Percentiles rank a stretch among this genome's conserved stretches.
Evolutionary conservation across 2,329 filamentous ascomycete species (phyloP).

Genomic region (Tolypocladium album): DNA sequence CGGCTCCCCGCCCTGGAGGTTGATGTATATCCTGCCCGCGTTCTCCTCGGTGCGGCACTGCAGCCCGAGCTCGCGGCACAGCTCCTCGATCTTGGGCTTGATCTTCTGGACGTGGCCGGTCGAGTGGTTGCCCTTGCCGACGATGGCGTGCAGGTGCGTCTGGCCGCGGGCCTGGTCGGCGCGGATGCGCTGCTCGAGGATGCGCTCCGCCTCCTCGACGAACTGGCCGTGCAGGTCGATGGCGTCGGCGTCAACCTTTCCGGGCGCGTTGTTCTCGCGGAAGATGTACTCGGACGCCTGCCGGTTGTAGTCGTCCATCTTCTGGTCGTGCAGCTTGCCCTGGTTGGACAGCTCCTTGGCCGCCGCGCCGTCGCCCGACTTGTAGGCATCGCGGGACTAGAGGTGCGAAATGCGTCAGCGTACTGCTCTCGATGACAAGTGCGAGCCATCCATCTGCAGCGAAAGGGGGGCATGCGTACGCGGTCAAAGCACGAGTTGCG

Average conservation of each 20-base stretch:
- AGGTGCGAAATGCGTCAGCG: not conserved
- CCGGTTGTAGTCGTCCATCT: constrained; percentile 81
- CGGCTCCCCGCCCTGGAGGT: constrained; percentile 64
- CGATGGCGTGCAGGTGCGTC: constrained; percentile 83
- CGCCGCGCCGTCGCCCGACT: constrained; percentile 67
- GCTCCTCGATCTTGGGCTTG: constrained; percentile 84
- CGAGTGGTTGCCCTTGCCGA: constrained; percentile 90
- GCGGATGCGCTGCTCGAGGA: constrained; percentile 75
- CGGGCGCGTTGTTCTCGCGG: constrained; percentile 79
- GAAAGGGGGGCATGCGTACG: constrained; percentile 29
- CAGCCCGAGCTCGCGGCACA: constrained; percentile 75
- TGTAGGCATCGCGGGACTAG: constrained; percentile 69
- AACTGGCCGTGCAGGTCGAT: constrained; percentile 94
- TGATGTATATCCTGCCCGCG: constrained; percentile 78
- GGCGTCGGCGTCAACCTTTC: constrained; percentile 65
- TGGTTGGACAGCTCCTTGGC: constrained; percentile 79
- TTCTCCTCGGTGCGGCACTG: constrained; percentile 82
- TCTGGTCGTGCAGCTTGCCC: constrained; percentile 71
- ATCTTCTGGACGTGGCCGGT: constrained; percentile 78
- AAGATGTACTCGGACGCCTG: constrained; percentile 94
- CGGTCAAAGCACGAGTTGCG: constrained; percentile 66
- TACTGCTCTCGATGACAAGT: not conserved
- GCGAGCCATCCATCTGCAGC: not conserved
- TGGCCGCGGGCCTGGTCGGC: constrained; percentile 65
- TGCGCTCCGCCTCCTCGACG: constrained; percentile 88